Base-by-base conservation (phyloP, 306 rosid genomes). In the Senna siamea region DNA sequence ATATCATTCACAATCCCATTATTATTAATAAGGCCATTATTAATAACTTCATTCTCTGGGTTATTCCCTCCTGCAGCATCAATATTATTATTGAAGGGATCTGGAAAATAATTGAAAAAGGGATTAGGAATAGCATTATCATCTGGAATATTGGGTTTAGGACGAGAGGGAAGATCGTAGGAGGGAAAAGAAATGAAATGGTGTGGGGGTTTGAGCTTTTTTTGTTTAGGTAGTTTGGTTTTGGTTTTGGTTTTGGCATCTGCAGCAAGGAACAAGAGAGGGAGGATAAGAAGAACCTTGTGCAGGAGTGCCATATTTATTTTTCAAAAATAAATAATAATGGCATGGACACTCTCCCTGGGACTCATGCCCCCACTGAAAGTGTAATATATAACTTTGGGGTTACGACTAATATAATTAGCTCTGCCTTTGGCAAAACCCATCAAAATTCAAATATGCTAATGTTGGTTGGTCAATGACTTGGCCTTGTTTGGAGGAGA, bases 251-350 rank as follows among this genome's bases (percentile, higher is more conserved):
- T 37, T 46, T 74, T 61, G 28, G 78, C 82, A 34, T 77, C 69
- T 3, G 22, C 70, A 1, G 46, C 18, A 26, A 85, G 52, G 75
- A 88, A 72, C 34, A 83, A 37, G 19, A 78, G 77, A 32, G 70
- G 72, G 7, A 88, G 53, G 50, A 92, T 14, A 4, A 59, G 46
- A 46, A 86, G 14, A 47, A 81, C 56, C 54, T 76, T 72, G 50
- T 28, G 69, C 19, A 80, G 46, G 59, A 66, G 55, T 59, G 85
- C 78, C 99, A 87, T 88, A 78, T 60, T 35, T 58, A 6, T 8
- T 52, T 13, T 5, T 5, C 6, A 28, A 26, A 1, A 26, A 26
- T 1, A 26, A 26, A 26, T 26, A 26, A 26, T 32, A 32, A n/a
- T 30, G 11, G 1, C 14, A 9, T 34, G 12, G 44, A 60, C 46